These are phyloP conservation scores for Brassica rapa DNA, from an alignment of 345 rosid species.

Conservation along the genomic window DNA sequence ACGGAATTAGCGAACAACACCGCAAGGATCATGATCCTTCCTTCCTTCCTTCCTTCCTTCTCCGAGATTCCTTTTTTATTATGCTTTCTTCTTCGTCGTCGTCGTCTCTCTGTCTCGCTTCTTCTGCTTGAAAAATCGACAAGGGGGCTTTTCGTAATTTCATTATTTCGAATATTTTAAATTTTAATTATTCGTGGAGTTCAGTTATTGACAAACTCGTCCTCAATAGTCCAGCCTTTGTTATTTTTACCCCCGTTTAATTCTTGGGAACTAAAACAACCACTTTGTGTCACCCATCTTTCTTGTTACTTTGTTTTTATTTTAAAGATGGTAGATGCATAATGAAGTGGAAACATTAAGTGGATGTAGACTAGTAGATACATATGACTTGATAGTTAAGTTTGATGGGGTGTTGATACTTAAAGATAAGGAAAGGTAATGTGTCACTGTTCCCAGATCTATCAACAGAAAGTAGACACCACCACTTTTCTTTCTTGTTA, in stretches of 20 bases:
- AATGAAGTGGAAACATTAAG: not conserved
- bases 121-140: not conserved
- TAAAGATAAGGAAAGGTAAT: not conserved
- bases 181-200: not conserved
- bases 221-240: not conserved
- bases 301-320: not conserved
- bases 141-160: not conserved
- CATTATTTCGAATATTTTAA: not conserved
- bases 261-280: not conserved
- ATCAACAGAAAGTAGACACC: slow-evolving; percentile 37
- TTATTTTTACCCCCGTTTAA: not conserved
- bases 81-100: not conserved
- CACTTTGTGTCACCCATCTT: not conserved
- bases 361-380: not conserved
- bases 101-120: too few species aligned
- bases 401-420: slow-evolving; percentile 27
- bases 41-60: not conserved
- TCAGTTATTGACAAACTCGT: not conserved
- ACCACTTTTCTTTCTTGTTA: slow-evolving; percentile 26
- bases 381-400: not conserved
- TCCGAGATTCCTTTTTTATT: not conserved
- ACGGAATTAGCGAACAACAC: slow-evolving; percentile 65
- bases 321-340: not conserved
- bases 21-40: slow-evolving; percentile 59
- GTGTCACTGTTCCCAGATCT: slow-evolving; percentile 25